These are phyloP conservation scores for Oryza glumipatula DNA, from an alignment of 176 grass and related monocot genomes.

Conservation along the genomic window DNA sequence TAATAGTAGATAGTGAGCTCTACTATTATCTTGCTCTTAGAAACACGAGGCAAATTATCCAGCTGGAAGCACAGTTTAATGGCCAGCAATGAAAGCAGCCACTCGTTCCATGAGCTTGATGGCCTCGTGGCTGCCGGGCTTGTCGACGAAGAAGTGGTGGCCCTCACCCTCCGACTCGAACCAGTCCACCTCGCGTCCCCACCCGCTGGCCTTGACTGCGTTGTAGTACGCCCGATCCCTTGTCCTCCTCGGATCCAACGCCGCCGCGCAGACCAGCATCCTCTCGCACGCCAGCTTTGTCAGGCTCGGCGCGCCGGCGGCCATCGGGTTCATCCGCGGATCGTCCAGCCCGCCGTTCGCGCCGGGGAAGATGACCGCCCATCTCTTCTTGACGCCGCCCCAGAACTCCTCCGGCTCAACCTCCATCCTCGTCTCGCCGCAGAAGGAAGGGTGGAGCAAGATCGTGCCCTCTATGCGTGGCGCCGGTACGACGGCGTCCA, in stretches of 20 bases:
- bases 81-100: neutral
- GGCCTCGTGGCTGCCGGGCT: conserved; percentile 31
- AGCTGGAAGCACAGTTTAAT: neutral
- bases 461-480: conserved; percentile 32
- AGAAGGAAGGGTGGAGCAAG: conserved; percentile 42
- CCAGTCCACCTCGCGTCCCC: conserved; percentile 45
- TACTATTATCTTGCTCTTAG: neutral
- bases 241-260: conserved; percentile 45
- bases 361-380: conserved; percentile 42
- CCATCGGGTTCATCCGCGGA: conserved; percentile 58
- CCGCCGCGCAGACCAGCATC: conserved; percentile 37
- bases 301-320: conserved; percentile 34
- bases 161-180: conserved; percentile 46
- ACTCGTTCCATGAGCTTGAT: conserved; percentile 41
- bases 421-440: conserved; percentile 24
- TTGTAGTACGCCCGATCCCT: conserved; percentile 46
- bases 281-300: conserved; percentile 30
- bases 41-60: neutral
- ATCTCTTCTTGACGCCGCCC: conserved; percentile 19
- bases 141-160: conserved; percentile 47
- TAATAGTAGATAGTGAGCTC: no score
- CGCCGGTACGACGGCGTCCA: neutral
- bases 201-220: conserved; percentile 49
- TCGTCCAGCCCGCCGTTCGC: conserved; percentile 47
- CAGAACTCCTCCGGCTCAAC: conserved; percentile 1